Conservation (phyloP, 2,329 filamentous ascomycete genomes). For the Blastomyces emzantsi region DNA sequence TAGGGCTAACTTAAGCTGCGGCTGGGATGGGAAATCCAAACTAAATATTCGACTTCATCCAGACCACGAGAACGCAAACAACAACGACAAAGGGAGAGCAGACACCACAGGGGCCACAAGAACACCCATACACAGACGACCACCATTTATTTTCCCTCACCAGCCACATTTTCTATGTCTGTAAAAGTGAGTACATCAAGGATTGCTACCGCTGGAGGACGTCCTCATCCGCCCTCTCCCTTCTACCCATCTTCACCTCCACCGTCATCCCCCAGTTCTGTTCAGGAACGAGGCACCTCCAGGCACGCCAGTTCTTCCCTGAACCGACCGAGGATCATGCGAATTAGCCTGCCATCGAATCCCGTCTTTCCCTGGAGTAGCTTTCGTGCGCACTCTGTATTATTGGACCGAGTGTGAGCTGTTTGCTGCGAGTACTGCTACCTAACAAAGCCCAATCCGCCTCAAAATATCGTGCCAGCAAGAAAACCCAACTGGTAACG, state of each 20-base stretch:
- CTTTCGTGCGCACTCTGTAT: not conserved
- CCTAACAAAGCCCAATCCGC: conserved; percentile 7
- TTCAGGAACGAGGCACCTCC: not conserved
- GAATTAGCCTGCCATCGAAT: not conserved
- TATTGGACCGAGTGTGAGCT: conserved; percentile 8
- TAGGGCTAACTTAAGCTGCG: not conserved
- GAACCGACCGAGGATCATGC: not conserved
- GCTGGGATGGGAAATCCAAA: not conserved
- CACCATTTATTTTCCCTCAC: not conserved
- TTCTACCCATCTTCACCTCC: not conserved
- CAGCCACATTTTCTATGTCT: not conserved
- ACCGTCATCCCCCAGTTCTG: too few species aligned
- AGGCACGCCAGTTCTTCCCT: not conserved
- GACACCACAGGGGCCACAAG: too few species aligned
- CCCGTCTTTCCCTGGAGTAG: not conserved
- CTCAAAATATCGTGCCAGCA: not conserved
- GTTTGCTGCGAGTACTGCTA: conserved; percentile 8
- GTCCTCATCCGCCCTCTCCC: not conserved
- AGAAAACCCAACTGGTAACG: not conserved
- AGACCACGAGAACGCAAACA: not conserved
- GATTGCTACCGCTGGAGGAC: not conserved
- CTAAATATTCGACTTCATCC: too few species aligned
- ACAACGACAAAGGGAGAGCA: not conserved
- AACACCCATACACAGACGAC: not conserved
- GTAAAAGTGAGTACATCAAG: not conserved